Evolutionary conservation across 2,329 filamentous ascomycete genomes (phyloP), one percentile per base, ranked within the genome.

Genomic region (Diaporthe destruens): DNA sequence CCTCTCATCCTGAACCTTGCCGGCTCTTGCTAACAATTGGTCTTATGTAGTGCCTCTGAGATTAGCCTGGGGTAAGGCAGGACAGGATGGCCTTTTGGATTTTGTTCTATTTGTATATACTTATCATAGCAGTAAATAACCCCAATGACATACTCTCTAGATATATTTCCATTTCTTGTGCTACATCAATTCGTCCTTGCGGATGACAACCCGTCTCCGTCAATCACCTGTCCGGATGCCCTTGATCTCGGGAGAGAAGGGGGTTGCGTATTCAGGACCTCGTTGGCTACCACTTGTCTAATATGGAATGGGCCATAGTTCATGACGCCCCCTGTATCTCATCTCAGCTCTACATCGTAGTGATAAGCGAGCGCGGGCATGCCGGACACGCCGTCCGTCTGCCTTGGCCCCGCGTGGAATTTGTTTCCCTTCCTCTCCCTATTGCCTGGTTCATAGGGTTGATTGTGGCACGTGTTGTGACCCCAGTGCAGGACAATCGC

Each of bases 31-130:
- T 68, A 51, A 69, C 54, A 4, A 39, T 47, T 25, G 42, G 14
- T 6, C 36, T 25, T 14, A 59, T n/a, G n/a, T 23, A 69, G 67
- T 70, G 67, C 47, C 67, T 70, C n/a, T 70, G 67, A 70, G 29
- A 25, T n/a, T 51, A 5, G 29, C 7, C 32, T 25, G 18, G 61
- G 25, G 32, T 53, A 25, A 18, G 34, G 61, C 61, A 39, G 12
- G 20, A 53, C 18, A 3, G 7, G 9, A 23, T 12, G 47, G n/a
- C 25, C 29, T 18, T 65, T 51, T 36, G 6, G n/a, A 20, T 65
- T 53, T 8, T 34, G 47, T 66, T 66, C 61, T 66, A 66, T 25
- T 25, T 66, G 61, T 66, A 66, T 53, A 66, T 66, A 66, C 32
- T 66, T 53, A 39, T 32, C 47, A 39, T 34, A 34, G 36, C 47